Percentiles rank a stretch among this genome's conserved stretches.
These are phyloP conservation scores for Daldinia concentrica DNA, from an alignment of 495 filamentous ascomycete genomes.

Conservation along the genomic window DNA sequence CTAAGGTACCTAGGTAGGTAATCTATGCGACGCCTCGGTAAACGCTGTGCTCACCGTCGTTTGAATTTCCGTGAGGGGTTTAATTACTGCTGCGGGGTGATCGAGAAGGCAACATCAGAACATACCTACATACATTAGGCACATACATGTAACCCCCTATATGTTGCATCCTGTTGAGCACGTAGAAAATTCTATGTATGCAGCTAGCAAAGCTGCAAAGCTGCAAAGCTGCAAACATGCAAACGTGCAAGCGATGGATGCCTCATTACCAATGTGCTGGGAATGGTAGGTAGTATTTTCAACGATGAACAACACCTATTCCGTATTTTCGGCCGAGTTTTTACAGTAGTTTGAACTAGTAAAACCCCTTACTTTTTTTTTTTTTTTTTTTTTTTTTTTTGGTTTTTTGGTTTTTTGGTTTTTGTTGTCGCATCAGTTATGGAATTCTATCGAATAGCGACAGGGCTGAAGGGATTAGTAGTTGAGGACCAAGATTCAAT, in stretches of 20 bases:
- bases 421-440: not conserved
- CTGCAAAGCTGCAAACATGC: too few relatives aligned
- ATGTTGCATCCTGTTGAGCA: not conserved
- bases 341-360: not conserved
- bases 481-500: conserved; percentile 22
- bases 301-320: not conserved
- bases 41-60: conserved; percentile 1
- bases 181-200: not conserved
- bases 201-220: not conserved
- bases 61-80: not conserved
- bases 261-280: conserved; percentile 13
- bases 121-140: too few relatives aligned
- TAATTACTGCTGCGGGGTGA: not conserved
- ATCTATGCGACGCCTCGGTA: not conserved
- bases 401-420: too few relatives aligned
- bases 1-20: not conserved
- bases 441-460: not conserved
- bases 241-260: not conserved
- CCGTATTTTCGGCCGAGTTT: not conserved
- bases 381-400: too few relatives aligned
- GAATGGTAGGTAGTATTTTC: conserved; percentile 9
- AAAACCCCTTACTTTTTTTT: too few relatives aligned
- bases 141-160: not conserved
- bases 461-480: conserved; percentile 7
- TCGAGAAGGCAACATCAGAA: not conserved